These are phyloP conservation scores for Apostasia ramifera DNA, from an alignment of 106 monocot genomes.

Conservation along the genomic window DNA sequence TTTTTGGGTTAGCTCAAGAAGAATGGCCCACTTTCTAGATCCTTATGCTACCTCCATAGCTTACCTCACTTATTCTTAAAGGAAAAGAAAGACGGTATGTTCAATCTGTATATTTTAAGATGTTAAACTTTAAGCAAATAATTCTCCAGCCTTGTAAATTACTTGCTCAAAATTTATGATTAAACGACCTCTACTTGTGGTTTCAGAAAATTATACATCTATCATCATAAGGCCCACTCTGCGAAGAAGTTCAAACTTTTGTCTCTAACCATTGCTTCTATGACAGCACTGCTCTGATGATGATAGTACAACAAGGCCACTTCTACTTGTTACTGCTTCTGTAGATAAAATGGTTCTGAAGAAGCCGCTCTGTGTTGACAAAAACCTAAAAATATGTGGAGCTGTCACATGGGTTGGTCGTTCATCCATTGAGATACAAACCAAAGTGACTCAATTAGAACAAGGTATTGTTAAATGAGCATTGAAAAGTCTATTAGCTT, in stretches of 20 bases:
- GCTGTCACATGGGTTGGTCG: constrained; percentile 95
- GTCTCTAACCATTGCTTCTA: neutral
- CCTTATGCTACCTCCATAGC: no score
- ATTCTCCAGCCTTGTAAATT: no score
- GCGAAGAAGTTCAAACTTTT: neutral
- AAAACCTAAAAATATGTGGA: constrained; percentile 74
- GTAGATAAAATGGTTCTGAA: constrained; percentile 94
- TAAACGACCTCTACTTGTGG: no score
- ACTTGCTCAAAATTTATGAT: no score
- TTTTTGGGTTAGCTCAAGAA: no score
- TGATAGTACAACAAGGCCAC: constrained; percentile 91
- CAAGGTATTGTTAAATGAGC: constrained; percentile 29
- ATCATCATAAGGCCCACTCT: no score
- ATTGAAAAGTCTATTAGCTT: neutral
- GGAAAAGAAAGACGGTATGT: no score
- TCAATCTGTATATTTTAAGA: no score
- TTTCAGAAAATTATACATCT: no score
- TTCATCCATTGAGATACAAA: constrained; percentile 85
- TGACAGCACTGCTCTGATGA: constrained; percentile 89
- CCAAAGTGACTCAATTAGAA: constrained; percentile 71
- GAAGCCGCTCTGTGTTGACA: constrained; percentile 80
- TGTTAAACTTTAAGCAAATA: no score
- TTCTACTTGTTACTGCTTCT: constrained; percentile 84
- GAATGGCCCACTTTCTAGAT: no score
- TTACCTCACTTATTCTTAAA: no score